Evolutionary conservation across 768 basidiomycete genomes (phyloP), one percentile per base, ranked within the genome.

Genomic region (Podaxis mareebaensis): DNA sequence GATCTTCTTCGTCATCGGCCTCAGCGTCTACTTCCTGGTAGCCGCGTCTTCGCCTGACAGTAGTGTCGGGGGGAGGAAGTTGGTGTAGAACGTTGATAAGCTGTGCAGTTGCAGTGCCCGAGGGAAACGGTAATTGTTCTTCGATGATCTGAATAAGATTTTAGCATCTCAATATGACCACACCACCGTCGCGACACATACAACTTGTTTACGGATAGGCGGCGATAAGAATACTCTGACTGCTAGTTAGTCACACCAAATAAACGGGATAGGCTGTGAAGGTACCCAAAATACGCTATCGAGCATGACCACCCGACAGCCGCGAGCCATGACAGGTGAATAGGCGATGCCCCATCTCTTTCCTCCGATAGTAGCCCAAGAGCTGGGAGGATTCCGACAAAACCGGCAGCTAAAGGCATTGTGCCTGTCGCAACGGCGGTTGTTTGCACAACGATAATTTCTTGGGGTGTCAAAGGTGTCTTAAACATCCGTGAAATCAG

Each of bases 81-180:
- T 85, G 77, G 70, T 98, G 95, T 13, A 99, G 81, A 12, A 97
- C 92, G 2, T 94, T 90, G 53, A 99, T 94, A 11, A 99, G 81
- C 67, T 97, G 96, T 4, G 96, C 96, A 1, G 96, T 99, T 1
- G 96, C 96, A 15, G 96, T 96, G 33, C 96, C 96, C 1, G 93
- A 95, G 2, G 96, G 96, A 68, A 99, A 99, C 2, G 91, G 81
- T 3, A 99, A 86, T 73, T 96, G 88, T 74, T 99, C 96, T 72
- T 96, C 91, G 46, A 99, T 87, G 63, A 99, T 95, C 92, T 95
- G 66, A 13, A 22, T 51, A 64, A 66, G 54, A 17, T 22, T 7
- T 54, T 44, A 53, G 38, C 36, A 54, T 52, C 20, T 26, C 54
- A 24, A 17, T 12, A 58, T 8, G 22, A 24, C 44, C 17, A 8